Percentiles rank a stretch among this genome's conserved stretches.
Conservation (phyloP, 495 filamentous ascomycete genomes). For the Cenococcum geophilum region DNA sequence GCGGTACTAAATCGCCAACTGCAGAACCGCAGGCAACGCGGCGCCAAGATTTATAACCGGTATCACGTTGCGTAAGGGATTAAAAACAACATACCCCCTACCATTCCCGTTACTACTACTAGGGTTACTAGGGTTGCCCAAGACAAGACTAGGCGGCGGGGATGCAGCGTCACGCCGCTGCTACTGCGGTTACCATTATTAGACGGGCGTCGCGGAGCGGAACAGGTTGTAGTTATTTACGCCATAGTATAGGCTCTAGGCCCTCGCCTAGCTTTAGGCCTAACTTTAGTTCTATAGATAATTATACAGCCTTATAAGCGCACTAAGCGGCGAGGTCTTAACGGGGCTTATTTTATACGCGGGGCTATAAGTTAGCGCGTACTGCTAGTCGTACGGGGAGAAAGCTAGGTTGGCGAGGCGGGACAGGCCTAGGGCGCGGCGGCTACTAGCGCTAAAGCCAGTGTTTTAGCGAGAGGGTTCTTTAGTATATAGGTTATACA, state of each 20-base stretch:
- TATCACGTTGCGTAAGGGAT: slow-evolving; percentile 6
- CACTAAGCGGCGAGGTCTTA: slow-evolving; percentile 10
- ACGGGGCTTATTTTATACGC: slow-evolving; percentile 33
- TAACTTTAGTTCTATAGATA: not conserved
- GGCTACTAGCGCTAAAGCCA: slow-evolving; percentile 6
- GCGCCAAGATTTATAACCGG: slow-evolving; percentile 17
- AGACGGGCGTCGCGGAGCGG: not conserved
- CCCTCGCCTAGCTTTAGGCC: too few relatives aligned
- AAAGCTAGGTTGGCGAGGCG: slow-evolving; percentile 18
- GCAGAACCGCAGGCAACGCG: slow-evolving; percentile 21
- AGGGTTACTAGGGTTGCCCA: not conserved
- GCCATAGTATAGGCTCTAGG: not conserved
- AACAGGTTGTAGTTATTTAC: slow-evolving; percentile 4
- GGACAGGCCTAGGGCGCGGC: slow-evolving; percentile 5
- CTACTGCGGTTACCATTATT: not conserved
- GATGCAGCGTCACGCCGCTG: not conserved
- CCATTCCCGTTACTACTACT: not conserved
- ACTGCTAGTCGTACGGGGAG: slow-evolving; percentile 24
- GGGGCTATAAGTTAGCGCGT: slow-evolving; percentile 10
- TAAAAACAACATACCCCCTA: slow-evolving; percentile 28
- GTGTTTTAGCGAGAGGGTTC: slow-evolving; percentile 14
- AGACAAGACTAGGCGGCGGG: not conserved
- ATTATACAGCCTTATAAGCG: slow-evolving; percentile 8
- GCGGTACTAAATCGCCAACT: slow-evolving; percentile 28
- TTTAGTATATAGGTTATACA: slow-evolving; percentile 3